phyloP scores from a whole-genome alignment of 2,329 filamentous ascomycete species.

The Colletotrichum sp. region DNA sequence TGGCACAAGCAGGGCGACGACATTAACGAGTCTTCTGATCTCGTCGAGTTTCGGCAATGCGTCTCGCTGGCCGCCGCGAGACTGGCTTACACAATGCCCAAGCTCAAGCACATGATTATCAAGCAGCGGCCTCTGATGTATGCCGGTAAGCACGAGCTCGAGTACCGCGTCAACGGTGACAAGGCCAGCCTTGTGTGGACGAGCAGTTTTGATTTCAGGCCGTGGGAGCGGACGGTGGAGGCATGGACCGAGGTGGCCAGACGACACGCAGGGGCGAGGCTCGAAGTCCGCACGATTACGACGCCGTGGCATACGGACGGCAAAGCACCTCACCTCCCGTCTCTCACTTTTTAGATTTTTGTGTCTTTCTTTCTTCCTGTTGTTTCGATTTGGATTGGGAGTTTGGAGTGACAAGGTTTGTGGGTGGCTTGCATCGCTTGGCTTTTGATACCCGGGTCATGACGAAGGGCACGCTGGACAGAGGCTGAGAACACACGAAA shows the following conservation, averaged over 20 bases:
- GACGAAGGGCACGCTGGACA: not conserved
- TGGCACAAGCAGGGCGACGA: constrained; percentile 24
- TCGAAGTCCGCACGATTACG: not conserved
- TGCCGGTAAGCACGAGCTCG: constrained; percentile 26
- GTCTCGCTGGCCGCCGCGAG: constrained; percentile 26
- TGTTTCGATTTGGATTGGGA: not conserved
- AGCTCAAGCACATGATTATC: constrained; percentile 23
- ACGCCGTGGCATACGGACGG: constrained; percentile 10
- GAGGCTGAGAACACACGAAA: not conserved
- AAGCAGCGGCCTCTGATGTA: constrained; percentile 28
- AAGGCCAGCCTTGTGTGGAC: constrained; percentile 18
- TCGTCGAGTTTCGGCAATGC: constrained; percentile 24
- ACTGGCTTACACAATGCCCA: constrained; percentile 25
- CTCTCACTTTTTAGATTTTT: constrained; percentile 5
- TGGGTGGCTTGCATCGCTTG: not conserved
- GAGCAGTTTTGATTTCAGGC: constrained; percentile 26
- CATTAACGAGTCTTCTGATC: constrained; percentile 24
- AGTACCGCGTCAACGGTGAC: constrained; percentile 13
- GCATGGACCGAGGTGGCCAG: constrained; percentile 26
- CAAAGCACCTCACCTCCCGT: constrained; percentile 15
- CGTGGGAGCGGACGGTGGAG: constrained; percentile 24
- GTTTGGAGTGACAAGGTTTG: not conserved
- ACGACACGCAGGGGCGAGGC: constrained; percentile 5
- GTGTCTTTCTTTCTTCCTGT: not conserved
- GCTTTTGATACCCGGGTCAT: constrained; percentile 1